phyloP scores from a whole-genome alignment of 225 moss, liverwort and hornwort species.

The Anthoceros angustus region DNA sequence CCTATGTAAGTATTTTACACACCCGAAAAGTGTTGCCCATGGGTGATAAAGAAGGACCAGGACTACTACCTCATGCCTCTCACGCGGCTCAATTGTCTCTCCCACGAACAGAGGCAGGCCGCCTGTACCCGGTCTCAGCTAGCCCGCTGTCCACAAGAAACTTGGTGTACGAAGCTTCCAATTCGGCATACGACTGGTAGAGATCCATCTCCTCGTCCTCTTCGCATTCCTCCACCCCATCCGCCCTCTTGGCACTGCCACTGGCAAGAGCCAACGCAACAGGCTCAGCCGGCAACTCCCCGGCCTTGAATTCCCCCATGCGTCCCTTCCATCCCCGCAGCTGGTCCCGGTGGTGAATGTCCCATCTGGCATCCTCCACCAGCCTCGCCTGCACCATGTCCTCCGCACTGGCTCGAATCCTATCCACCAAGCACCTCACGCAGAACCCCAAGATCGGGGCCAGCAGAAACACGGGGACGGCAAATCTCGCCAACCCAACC shows the following conservation, averaged over 20 bases:
- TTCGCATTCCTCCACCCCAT: slow-evolving; percentile 41
- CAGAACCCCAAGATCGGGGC: slow-evolving; percentile 86
- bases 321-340: slow-evolving; percentile 55
- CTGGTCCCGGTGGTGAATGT: slow-evolving; percentile 44
- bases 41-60: too few relatives aligned
- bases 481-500: slow-evolving; percentile 43
- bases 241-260: slow-evolving; percentile 37
- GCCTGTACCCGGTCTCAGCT: slow-evolving; percentile 84
- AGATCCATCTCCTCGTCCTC: slow-evolving; percentile 65
- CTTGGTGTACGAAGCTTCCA: slow-evolving; percentile 72
- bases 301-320: background rate
- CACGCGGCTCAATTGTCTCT: too few relatives aligned
- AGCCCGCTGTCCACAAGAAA: slow-evolving; percentile 85
- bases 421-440: slow-evolving; percentile 73
- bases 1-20: too few relatives aligned
- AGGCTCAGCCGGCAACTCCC: background rate
- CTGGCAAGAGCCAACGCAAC: background rate
- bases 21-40: too few relatives aligned
- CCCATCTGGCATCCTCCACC: slow-evolving; percentile 51
- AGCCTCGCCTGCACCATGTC: slow-evolving; percentile 33
- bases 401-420: slow-evolving; percentile 40
- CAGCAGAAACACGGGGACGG: slow-evolving; percentile 58
- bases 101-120: slow-evolving; percentile 6
- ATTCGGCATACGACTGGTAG: slow-evolving; percentile 70
- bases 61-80: too few relatives aligned